These are phyloP conservation scores for Russula sp. DNA, from an alignment of 768 basidiomycete genomes.

Conservation along the genomic window DNA sequence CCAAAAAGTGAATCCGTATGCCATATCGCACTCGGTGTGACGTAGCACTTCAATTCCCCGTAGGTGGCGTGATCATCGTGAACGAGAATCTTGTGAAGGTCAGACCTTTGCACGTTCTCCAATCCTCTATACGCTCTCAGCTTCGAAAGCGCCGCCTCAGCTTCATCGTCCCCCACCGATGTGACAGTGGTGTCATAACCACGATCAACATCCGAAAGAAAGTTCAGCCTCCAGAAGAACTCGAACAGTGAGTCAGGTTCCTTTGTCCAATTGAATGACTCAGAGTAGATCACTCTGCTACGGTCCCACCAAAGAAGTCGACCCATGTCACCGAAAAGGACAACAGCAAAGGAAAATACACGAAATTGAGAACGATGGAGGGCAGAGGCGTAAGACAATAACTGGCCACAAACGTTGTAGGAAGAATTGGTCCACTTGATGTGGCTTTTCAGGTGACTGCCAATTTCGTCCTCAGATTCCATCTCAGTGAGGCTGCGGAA, in stretches of 20 bases:
- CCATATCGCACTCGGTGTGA: too few species aligned
- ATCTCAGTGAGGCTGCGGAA: too few species aligned
- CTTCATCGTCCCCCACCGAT: not conserved
- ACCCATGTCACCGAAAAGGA: not conserved
- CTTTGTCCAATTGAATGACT: not conserved
- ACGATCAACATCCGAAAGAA: not conserved
- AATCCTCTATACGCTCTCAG: not conserved
- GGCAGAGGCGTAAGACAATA: too few species aligned
- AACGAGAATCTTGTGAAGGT: too few species aligned
- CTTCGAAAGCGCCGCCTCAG: not conserved
- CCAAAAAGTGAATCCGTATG: not conserved
- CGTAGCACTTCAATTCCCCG: too few species aligned
- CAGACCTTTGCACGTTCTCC: not conserved
- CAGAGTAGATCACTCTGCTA: not conserved
- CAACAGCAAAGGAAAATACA: not conserved
- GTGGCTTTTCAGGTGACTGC: too few species aligned
- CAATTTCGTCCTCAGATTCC: too few species aligned
- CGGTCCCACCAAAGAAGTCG: slow-evolving; percentile 9
- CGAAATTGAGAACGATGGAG: too few species aligned
- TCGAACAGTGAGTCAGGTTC: not conserved
- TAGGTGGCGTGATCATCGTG: too few species aligned
- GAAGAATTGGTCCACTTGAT: not conserved
- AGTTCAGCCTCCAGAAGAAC: slow-evolving; percentile 9
- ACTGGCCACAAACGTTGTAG: not conserved
- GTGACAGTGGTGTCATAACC: slow-evolving; percentile 4